phyloP scores from a whole-genome alignment of 441 rosid genomes.

The Jatropha multifida region DNA sequence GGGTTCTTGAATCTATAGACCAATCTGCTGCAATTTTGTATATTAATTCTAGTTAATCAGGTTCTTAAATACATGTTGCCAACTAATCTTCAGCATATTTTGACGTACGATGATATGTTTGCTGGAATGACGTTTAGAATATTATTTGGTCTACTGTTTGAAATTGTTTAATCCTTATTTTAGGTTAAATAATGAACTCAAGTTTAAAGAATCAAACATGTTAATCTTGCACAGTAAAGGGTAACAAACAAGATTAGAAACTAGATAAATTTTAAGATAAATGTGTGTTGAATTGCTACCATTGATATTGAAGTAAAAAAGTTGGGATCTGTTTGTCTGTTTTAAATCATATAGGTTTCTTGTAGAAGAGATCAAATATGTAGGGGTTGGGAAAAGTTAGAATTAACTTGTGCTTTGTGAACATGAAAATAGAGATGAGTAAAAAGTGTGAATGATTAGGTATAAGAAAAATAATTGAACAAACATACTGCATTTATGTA shows the following conservation, averaged over 20 bases:
- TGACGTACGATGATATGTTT: background rate
- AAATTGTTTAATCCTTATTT: background rate
- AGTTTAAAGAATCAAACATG: background rate
- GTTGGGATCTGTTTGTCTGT: constrained; percentile 28
- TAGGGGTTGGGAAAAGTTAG: constrained; percentile 32
- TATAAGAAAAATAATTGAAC: background rate
- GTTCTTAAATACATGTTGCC: background rate
- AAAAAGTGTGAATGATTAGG: constrained; percentile 8
- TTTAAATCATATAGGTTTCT: constrained; percentile 11
- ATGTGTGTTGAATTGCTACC: constrained; percentile 5
- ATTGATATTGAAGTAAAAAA: constrained; percentile 29
- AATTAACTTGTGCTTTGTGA: constrained; percentile 49
- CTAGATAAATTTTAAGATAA: constrained; percentile 7
- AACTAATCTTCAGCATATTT: background rate
- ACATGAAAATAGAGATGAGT: constrained; percentile 19
- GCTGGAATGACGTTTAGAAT: too few species aligned
- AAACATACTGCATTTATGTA: background rate
- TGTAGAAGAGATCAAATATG: background rate
- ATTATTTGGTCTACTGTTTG: background rate
- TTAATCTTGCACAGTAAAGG: too few species aligned
- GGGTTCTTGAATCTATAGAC: constrained; percentile 2
- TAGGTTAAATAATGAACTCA: background rate
- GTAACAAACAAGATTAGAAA: constrained; percentile 18
- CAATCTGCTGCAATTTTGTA: constrained; percentile 19
- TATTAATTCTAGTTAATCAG: background rate